Base-by-base conservation (phyloP, 257 asterid species). In the Salvia splendens region DNA sequence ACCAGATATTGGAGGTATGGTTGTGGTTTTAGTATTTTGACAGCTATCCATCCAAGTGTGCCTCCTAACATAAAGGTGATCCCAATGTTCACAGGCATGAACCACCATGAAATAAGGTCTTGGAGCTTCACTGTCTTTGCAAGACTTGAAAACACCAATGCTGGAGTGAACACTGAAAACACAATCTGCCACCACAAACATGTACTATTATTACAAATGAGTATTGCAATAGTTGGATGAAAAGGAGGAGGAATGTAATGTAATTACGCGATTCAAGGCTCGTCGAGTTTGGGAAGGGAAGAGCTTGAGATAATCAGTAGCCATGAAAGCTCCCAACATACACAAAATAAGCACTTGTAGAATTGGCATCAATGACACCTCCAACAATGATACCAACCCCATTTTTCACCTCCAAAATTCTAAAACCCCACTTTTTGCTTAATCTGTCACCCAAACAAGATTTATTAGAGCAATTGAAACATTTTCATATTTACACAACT, bases 361-460 rank as follows among this genome's bases (percentile, higher is more conserved):
- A 38, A 89, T 85, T 61, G 98, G 98, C 97, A 87, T 92, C 9
- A 95, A 81, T 43, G 98, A 88, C 88, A 83, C 96, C 70, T 82
- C 88, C 53, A 92, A 78, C 54, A 92, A 61, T 6, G 89, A 72
- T 78, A 73, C 77, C 59, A 92, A 70, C 14, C 96, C 97, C 97
- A 92, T 92, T 70, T 78, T 80, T 69, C 14, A 38, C 42, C 42
- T 11, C 41, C 41, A 54, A 54, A 38, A 0, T 4, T 40, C 17
- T 9, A 54, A 6, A 51, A 8, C 7, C 9, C 58, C n/a, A 20
- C 58, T 52, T 20, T 20, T 53, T 55, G 12, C 4, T 14, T 30
- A 12, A 55, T 55, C 61, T 55, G 42, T 3, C 61, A 55, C 11
- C 42, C 30, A 55, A 55, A 5, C 5, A 55, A 12, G 11, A 24